These are phyloP conservation scores for Sporothrix variecibatus DNA, from an alignment of 2,329 filamentous ascomycete species.

Conservation along the genomic window DNA sequence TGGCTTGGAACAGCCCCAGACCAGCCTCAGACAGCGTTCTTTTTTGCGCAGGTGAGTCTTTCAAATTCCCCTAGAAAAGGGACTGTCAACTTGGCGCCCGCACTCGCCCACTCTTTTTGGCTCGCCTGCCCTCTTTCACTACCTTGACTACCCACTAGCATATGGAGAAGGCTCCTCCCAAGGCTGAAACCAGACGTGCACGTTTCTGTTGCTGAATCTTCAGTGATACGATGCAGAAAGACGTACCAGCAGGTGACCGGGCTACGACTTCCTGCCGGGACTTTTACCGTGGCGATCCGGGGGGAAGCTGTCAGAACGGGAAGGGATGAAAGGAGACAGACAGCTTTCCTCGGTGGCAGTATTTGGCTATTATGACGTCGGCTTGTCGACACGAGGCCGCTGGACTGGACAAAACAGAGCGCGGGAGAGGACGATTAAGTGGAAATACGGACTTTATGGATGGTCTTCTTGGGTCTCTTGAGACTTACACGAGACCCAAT, in stretches of 20 bases:
- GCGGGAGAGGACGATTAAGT: not conserved
- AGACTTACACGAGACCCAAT: not conserved
- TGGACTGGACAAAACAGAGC: not conserved
- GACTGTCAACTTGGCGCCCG: slow-evolving; percentile 12
- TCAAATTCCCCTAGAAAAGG: not conserved
- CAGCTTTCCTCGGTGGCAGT: not conserved
- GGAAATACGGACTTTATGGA: not conserved
- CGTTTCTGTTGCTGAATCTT: not conserved
- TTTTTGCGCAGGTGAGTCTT: not conserved
- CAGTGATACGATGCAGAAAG: not conserved
- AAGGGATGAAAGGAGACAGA: not conserved
- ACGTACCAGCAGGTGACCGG: not conserved
- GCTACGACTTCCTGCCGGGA: not conserved
- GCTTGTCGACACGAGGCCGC: not conserved
- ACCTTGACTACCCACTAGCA: not conserved
- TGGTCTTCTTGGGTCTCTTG: not conserved
- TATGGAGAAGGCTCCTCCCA: not conserved
- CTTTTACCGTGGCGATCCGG: not conserved
- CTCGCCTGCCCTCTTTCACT: not conserved
- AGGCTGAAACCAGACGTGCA: slow-evolving; percentile 6
- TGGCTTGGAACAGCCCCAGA: not conserved
- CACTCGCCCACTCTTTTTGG: slow-evolving; percentile 6
- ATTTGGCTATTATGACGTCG: not conserved
- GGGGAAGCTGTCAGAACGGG: not conserved
- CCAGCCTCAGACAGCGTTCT: not conserved